Base-by-base conservation (phyloP, 1,284 basidiomycete species). In the Irpex sp. region DNA sequence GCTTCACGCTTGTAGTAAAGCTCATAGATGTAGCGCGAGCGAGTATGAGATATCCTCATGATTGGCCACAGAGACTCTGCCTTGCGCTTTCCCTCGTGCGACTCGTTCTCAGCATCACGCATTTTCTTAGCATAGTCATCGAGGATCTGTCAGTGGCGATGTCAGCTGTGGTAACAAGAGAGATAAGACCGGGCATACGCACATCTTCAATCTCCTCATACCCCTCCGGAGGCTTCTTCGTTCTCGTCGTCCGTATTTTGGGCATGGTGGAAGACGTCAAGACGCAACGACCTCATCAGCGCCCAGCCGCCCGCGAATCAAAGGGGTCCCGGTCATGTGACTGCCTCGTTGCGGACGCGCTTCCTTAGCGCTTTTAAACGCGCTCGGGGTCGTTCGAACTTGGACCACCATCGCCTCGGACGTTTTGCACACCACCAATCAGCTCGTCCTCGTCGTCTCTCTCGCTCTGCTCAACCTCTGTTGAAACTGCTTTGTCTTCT, bases 1-100 rank as follows among this genome's bases (percentile, higher is more conserved):
- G 95, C 94, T 77, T 99, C 96, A 47, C 97, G 89, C 78, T 98
- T 98, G 83, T 99, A 98, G 80, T 97, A 99, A 63, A 99, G 83
- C 77, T 99, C 97, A 75, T 98, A 99, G 67, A 99, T 95, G 79
- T 99, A 99, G 66, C 95, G 83, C 59, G 94, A 96, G 57, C 97
- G 89, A 8, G 95, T 93, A 76, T 99, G 97, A 11, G 93, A 92
- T 75, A 99, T 95, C 54, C 95, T 89, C 94, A 99, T 98, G 69
- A 99, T 98, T 54, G 97, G 95, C 97, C 97, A 99, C n/a, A 98
- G 79, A 1, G 92, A 92, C 79, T 99, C 97, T 35, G 92, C 88
- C 79, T 95, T 97, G 73, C 97, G 91, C 78, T 99, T 99, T 65
- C 97, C 97, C 75, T 99, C 97, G 72, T 98, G 95, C 6, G 90